Evolutionary conservation across 768 basidiomycete genomes (phyloP), one percentile per base, ranked within the genome.

Genomic region (Mrakia frigida): DNA sequence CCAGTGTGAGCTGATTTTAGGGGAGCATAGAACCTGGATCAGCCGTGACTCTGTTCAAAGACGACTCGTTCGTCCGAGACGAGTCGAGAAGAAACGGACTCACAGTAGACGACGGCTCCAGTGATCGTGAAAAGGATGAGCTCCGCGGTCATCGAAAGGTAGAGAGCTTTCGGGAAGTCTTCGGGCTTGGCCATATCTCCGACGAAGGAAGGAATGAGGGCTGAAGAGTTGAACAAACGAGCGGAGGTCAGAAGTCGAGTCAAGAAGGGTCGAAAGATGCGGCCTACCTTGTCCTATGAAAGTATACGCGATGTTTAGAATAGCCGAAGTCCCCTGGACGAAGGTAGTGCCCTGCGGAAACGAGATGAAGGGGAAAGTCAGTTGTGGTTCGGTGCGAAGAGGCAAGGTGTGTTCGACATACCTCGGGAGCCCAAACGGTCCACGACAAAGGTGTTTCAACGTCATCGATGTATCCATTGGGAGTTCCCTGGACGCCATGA

Each of bases 131-230:
- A 81, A 11, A 81, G 39, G 13, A 80, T 16, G 59, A 81, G 60
- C 68, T 81, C 80, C 52, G 74, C 72, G 11, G 77, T n/a, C 80
- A 81, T 81, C 4, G 77, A 80, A n/a, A 75, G 43, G 77, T 81
- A 81, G 13, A 81, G 78, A 1, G 80, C 80, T 50, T 80, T 81
- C 33, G 79, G 79, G 78, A 81, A 81, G 53, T 80, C 80, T 33
- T 80, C 77, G 1, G 80, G 80, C 0, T 67, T 37, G 25, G 61
- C 75, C 80, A 81, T 81, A 71, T 81, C 80, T 31, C 80, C 80
- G 28, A 80, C 77, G 61, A 79, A 81, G 0, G 79, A 79, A 2
- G 80, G 80, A 35, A 81, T 81, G 33, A 81, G 65, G 21, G 80
- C 80, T 41, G n/a, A n/a, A n/a, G n/a, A n/a, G n/a, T n/a, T n/a